phyloP scores from a whole-genome alignment of 2,329 filamentous ascomycete genomes.

The Harringtonia lauricola region DNA sequence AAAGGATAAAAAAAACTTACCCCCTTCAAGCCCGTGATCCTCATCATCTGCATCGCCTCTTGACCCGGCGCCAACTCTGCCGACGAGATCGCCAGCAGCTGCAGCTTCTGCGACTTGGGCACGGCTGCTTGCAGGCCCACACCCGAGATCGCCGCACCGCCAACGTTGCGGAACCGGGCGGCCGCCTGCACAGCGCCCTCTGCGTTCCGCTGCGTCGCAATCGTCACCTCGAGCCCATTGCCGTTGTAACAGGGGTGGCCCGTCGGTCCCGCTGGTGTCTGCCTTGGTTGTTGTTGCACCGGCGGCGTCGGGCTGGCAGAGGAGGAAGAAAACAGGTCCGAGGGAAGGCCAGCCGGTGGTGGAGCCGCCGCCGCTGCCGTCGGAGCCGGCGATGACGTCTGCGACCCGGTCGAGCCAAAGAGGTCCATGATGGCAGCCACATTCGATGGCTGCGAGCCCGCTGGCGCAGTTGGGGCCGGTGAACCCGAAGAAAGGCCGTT shows the following conservation, averaged over 20 bases:
- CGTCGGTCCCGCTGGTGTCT: slow-evolving; percentile 24
- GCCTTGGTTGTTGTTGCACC: slow-evolving; percentile 15
- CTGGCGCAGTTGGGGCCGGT: slow-evolving; percentile 31
- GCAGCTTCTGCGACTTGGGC: slow-evolving; percentile 89
- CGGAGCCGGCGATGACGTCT: slow-evolving; percentile 9
- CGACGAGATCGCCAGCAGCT: slow-evolving; percentile 81
- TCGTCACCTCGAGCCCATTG: slow-evolving; percentile 69
- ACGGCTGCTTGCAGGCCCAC: slow-evolving; percentile 90
- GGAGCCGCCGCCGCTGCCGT: slow-evolving; percentile 28
- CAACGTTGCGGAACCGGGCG: slow-evolving; percentile 73
- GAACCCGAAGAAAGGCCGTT: slow-evolving; percentile 36
- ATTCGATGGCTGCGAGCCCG: slow-evolving; percentile 43
- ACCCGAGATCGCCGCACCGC: slow-evolving; percentile 53
- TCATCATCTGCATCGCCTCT: slow-evolving; percentile 86
- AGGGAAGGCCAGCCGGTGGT: slow-evolving; percentile 20
- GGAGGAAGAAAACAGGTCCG: slow-evolving; percentile 38
- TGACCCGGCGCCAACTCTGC: slow-evolving; percentile 64
- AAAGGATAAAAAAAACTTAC: slow-evolving; percentile 50
- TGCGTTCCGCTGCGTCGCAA: slow-evolving; percentile 74
- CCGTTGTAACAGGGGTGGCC: slow-evolving; percentile 72
- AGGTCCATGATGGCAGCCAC: slow-evolving; percentile 81
- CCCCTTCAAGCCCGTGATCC: slow-evolving; percentile 72
- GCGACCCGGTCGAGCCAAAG: slow-evolving; percentile 38
- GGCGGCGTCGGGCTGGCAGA: slow-evolving; percentile 28
- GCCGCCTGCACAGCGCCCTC: slow-evolving; percentile 71